Evolutionary conservation across 1,284 basidiomycete genomes (phyloP).

Genomic region (Caloboletus inedulis): DNA sequence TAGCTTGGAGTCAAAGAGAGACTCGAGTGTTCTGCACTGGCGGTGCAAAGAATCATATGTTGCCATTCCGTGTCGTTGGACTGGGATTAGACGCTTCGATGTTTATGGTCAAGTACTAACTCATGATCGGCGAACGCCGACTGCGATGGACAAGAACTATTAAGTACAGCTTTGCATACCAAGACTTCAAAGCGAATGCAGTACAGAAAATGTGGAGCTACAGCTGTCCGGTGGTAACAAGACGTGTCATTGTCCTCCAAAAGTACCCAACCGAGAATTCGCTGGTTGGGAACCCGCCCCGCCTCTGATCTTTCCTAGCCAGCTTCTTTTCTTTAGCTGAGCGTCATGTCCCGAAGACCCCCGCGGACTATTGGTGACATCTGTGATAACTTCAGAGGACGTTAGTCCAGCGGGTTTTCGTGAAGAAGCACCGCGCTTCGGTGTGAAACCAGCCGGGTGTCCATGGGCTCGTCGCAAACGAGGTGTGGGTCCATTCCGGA

Average conservation of each 20-base stretch:
- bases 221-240: constrained; percentile 11
- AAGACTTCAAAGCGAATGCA: constrained; percentile 3
- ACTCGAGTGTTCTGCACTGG: constrained; percentile 88
- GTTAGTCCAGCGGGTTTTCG: constrained; percentile 39
- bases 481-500: constrained; percentile 50
- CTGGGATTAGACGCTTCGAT: neutral
- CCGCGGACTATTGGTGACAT: constrained; percentile 67
- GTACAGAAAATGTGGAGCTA: constrained; percentile 10
- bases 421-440: constrained; percentile 49
- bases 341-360: constrained; percentile 28
- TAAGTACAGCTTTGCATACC: constrained; percentile 4
- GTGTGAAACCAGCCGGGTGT: constrained; percentile 67
- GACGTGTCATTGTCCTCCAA: constrained; percentile 26
- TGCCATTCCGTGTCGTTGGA: constrained; percentile 45
- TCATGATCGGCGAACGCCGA: constrained; percentile 27
- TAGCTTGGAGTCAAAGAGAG: constrained; percentile 86
- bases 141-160: neutral
- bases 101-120: neutral
- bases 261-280: constrained; percentile 30
- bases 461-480: constrained; percentile 54
- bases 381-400: constrained; percentile 46
- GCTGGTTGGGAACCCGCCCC: constrained; percentile 21
- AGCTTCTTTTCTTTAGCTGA: constrained; percentile 48
- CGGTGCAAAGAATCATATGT: constrained; percentile 77
- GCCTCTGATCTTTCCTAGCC: constrained; percentile 62